A percentile compares a stretch with the other conserved stretches of the same genome.
These are phyloP conservation scores for Cucurbita moschata DNA, from an alignment of 306 rosid genomes.

Conservation along the genomic window DNA sequence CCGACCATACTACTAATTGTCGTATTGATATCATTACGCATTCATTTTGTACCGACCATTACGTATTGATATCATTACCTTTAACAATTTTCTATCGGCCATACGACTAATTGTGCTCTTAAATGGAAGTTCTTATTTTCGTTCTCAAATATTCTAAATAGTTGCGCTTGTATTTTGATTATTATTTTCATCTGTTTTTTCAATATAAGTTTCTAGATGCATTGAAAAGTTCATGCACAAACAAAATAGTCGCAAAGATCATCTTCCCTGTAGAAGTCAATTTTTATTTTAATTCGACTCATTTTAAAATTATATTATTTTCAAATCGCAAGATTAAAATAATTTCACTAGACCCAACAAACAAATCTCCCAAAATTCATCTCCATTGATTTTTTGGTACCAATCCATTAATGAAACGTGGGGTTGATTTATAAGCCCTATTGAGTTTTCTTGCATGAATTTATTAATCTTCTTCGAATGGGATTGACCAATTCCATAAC, in stretches of 20 bases:
- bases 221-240: not conserved
- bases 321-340: not conserved
- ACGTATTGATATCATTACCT: too few species aligned
- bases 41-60: too few species aligned
- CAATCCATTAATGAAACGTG: not conserved
- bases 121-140: not conserved
- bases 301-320: not conserved
- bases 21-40: not conserved
- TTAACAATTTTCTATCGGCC: not conserved
- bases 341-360: not conserved
- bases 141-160: not conserved
- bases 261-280: not conserved
- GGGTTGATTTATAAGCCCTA: not conserved
- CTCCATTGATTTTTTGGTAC: not conserved
- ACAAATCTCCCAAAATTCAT: not conserved
- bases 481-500: too few species aligned
- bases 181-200: too few species aligned
- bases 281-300: not conserved
- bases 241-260: not conserved
- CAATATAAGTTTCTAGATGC: not conserved
- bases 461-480: not conserved
- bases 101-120: not conserved
- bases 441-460: not conserved
- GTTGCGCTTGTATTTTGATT: not conserved
- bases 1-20: not conserved